A percentile compares a stretch with the other conserved stretches of the same genome.
phyloP scores from a whole-genome alignment of 495 filamentous ascomycete genomes.

The Trichoderma gamsii region DNA sequence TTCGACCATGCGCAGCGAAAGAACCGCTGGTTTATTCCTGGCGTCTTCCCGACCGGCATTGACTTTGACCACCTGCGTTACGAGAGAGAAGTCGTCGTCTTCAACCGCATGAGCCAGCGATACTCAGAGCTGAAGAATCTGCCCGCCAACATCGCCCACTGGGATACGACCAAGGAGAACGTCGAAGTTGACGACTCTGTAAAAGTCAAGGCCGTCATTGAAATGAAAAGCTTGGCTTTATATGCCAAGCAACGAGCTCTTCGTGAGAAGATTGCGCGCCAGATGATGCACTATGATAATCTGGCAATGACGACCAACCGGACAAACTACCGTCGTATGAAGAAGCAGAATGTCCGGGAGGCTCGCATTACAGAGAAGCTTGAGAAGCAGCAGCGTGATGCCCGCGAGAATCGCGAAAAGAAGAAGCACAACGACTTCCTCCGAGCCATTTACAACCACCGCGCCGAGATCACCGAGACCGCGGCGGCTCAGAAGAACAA shows the following conservation, averaged over 20 bases:
- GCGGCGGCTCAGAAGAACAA: slow-evolving; percentile 46
- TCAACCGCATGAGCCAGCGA: slow-evolving; percentile 79
- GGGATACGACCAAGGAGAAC: slow-evolving; percentile 69
- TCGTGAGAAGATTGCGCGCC: slow-evolving; percentile 75
- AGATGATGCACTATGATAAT: slow-evolving; percentile 90
- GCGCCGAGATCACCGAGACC: slow-evolving; percentile 36
- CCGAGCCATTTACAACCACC: slow-evolving; percentile 57
- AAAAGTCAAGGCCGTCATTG: slow-evolving; percentile 85
- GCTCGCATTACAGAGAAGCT: slow-evolving; percentile 96
- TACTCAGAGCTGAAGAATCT: slow-evolving; percentile 76
- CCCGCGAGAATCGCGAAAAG: slow-evolving; percentile 87
- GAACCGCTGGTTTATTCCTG: slow-evolving; percentile 70
- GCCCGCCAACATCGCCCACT: slow-evolving; percentile 73
- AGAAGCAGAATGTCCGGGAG: slow-evolving; percentile 94
- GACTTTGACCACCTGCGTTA: slow-evolving; percentile 74
- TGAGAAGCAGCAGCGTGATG: slow-evolving; percentile 96
- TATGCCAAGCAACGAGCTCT: slow-evolving; percentile 79
- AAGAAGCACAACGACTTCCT: slow-evolving; percentile 92
- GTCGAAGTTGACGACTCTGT: slow-evolving; percentile 71
- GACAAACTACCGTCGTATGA: slow-evolving; percentile 80
- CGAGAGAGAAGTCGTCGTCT: slow-evolving; percentile 79
- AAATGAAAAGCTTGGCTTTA: slow-evolving; percentile 79
- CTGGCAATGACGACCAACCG: slow-evolving; percentile 93
- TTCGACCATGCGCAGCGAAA: slow-evolving; percentile 65
- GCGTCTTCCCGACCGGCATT: slow-evolving; percentile 81